A percentile compares a stretch with the other conserved stretches of the same genome.
Conservation (phyloP, 441 rosid genomes). For the Flueggea neowawraea region DNA sequence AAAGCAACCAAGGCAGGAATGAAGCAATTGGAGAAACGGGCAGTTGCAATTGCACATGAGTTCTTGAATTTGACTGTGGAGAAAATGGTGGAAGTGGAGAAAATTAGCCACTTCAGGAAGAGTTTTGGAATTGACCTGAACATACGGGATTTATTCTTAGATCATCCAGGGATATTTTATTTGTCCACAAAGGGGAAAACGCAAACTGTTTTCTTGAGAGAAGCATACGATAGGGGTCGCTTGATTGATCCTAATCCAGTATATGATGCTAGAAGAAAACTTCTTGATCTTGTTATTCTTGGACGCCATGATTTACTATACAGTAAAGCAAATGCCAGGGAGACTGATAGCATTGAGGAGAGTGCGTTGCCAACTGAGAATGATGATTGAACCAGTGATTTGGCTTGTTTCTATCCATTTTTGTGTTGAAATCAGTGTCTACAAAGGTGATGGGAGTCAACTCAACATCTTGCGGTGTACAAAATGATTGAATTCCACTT, state of each 20-base stretch:
- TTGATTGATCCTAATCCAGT: slow-evolving; percentile 66
- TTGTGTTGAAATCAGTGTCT: too few relatives aligned
- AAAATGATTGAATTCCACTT: too few relatives aligned
- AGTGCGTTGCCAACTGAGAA: background rate
- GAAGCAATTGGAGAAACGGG: slow-evolving; percentile 62
- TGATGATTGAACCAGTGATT: background rate
- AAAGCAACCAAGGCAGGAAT: slow-evolving; percentile 41
- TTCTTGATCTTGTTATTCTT: slow-evolving; percentile 72
- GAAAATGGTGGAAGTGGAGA: slow-evolving; percentile 89
- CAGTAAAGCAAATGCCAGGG: slow-evolving; percentile 6
- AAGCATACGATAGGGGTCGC: slow-evolving; percentile 72
- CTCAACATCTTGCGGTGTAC: too few relatives aligned
- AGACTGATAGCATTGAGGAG: background rate
- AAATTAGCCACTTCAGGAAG: slow-evolving; percentile 82
- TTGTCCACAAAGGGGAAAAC: slow-evolving; percentile 77
- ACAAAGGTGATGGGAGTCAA: too few relatives aligned
- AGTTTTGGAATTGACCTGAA: slow-evolving; percentile 72
- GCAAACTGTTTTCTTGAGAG: slow-evolving; percentile 83
- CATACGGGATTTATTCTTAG: slow-evolving; percentile 78
- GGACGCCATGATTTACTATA: slow-evolving; percentile 49
- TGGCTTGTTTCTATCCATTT: background rate
- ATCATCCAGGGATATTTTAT: slow-evolving; percentile 85
- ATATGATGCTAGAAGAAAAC: slow-evolving; percentile 63
- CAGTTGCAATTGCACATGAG: slow-evolving; percentile 73
- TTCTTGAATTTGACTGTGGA: slow-evolving; percentile 80